Percentiles rank a stretch among this genome's conserved stretches.
Evolutionary conservation across 768 basidiomycete genomes (phyloP).

Genomic region (Hygrocybe punicea): DNA sequence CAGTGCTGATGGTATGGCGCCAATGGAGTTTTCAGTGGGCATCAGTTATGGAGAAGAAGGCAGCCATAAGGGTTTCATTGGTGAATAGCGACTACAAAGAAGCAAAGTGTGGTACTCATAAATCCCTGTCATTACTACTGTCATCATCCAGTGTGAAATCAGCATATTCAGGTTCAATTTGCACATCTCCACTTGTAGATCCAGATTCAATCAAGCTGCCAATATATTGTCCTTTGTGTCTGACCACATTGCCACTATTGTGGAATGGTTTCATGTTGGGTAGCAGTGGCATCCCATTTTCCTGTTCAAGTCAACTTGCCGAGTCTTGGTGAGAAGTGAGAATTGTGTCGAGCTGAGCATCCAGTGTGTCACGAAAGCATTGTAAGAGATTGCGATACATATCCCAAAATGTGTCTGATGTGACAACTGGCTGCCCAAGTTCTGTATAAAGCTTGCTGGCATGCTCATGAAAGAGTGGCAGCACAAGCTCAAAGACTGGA

Average conservation of each 20-base stretch:
- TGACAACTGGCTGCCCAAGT: too few species aligned
- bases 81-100: too few species aligned
- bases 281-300: background rate
- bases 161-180: background rate
- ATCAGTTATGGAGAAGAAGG: background rate
- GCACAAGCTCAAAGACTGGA: constrained; percentile 35
- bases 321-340: background rate
- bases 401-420: too few species aligned
- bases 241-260: background rate
- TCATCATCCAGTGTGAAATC: constrained; percentile 5
- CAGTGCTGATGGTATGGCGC: too few species aligned
- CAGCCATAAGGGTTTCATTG: too few species aligned
- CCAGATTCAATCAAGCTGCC: background rate
- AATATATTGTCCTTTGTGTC: background rate
- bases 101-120: background rate
- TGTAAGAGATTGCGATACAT: background rate
- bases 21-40: too few species aligned
- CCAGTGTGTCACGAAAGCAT: background rate
- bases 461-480: too few species aligned
- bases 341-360: background rate
- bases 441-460: too few species aligned
- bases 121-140: background rate
- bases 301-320: background rate
- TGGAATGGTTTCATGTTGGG: background rate
- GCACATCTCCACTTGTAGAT: background rate